Evolutionary conservation across 140 eudicot species (phyloP), one percentile per base, ranked within the genome.

Genomic region (Anethum foeniculum): DNA sequence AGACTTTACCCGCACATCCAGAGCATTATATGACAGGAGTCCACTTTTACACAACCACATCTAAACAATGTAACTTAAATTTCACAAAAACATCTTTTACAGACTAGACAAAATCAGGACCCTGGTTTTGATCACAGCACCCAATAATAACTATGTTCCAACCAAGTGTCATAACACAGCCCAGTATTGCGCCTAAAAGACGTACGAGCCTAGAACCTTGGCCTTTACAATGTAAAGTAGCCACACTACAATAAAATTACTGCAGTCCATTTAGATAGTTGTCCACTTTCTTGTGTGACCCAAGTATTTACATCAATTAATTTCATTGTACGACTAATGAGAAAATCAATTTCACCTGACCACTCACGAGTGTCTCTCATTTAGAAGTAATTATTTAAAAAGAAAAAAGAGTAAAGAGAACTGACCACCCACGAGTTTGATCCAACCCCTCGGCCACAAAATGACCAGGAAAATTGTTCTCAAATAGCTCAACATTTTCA

Each of bases 361-460:
- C 38, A 34, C 38, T 34, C 38, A 34, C 38, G 38, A 34, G 38
- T 34, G 38, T 34, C 38, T 34, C 38, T 34, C 38, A 34, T 39
- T 2, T 38, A 41, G 0, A 74, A 25, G 38, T 74, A 74, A 44
- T 25, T 23, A 13, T 47, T 47, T 47, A 34, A 34, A 34, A 34
- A 34, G 38, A 12, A 47, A 25, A 25, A 10, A 7, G 8, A 43
- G 19, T 43, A 10, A 43, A 44, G 38, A 74, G 60, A 44, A 74
- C 78, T 74, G 39, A 74, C 79, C 79, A 75, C 19, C 79, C 79
- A 75, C 79, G 79, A 27, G 98, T 94, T 72, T 94, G 99, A 86
- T 95, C 99, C 79, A 95, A 83, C 12, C 99, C 99, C 88, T 95
- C 99, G 9, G 99, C 99, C 85, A 95, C 97, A 88, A 95, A 95